Evolutionary conservation across 139 green algal genomes (phyloP).

Genomic region (Microglena sp.): DNA sequence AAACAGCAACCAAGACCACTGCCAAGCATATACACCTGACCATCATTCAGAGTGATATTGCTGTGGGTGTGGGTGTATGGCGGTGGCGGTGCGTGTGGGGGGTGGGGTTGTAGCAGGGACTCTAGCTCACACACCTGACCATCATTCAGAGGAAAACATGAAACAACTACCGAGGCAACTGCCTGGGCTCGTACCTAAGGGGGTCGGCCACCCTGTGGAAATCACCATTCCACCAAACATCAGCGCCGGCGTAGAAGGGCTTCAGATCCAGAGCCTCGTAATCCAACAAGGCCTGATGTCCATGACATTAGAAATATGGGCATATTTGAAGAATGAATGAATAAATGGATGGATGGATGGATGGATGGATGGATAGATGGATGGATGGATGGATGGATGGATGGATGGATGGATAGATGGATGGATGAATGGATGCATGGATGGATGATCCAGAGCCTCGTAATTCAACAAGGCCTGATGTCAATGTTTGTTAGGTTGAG

Average conservation of each 20-base stretch:
- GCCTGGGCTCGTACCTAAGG: too few species aligned
- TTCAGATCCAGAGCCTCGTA: constrained; percentile 74
- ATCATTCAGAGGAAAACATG: too few species aligned
- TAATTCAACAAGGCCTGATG: background rate
- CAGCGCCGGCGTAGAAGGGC: constrained; percentile 87
- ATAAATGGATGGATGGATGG: background rate
- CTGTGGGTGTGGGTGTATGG: too few species aligned
- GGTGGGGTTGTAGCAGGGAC: too few species aligned
- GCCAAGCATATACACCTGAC: too few species aligned
- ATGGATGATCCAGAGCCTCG: background rate
- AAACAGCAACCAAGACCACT: too few species aligned
- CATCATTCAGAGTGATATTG: too few species aligned
- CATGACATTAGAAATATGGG: constrained; percentile 17
- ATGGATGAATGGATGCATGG: background rate
- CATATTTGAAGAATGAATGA: background rate
- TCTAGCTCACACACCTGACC: too few species aligned
- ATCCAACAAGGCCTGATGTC: constrained; percentile 56
- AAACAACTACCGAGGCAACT: too few species aligned
- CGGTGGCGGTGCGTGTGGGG: too few species aligned
- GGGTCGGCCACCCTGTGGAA: constrained; percentile 65
- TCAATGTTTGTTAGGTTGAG: too few species aligned
- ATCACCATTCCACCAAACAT: constrained; percentile 49
- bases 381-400: background rate
- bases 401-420: background rate
- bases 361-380: background rate